Conservation (phyloP, 108 stramenopile species). For the Craspedostauros australis region DNA sequence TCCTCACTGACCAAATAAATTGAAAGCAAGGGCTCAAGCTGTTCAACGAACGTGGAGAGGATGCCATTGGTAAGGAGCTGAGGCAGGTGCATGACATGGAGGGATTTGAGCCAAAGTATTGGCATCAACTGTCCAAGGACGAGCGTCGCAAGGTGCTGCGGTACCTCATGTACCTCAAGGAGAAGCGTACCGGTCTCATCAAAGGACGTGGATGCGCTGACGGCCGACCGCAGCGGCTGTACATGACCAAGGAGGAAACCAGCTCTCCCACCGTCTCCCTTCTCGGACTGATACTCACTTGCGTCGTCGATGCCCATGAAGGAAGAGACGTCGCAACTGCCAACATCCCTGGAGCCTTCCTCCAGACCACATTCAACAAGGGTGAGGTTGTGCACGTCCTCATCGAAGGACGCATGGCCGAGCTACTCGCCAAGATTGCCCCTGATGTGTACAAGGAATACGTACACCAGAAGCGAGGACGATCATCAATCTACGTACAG, state of each 20-base stretch:
- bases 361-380: conserved; percentile 15
- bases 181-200: conserved; percentile 28
- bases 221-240: conserved; percentile 28
- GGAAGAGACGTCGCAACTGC: conserved; percentile 26
- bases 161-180: conserved; percentile 40
- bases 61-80: conserved; percentile 30
- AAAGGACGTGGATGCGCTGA: conserved; percentile 40
- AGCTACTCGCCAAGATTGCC: conserved; percentile 13
- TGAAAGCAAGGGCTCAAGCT: conserved; percentile 16
- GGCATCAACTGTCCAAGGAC: conserved; percentile 11
- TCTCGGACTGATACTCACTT: conserved; percentile 22
- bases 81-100: conserved; percentile 26
- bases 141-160: conserved; percentile 19
- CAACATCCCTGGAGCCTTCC: conserved; percentile 40
- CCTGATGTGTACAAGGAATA: conserved; percentile 10
- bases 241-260: conserved; percentile 21
- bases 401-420: conserved; percentile 17
- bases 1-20: too few species aligned
- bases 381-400: conserved; percentile 5
- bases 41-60: conserved; percentile 27
- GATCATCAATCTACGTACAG: conserved; percentile 15
- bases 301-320: conserved; percentile 26
- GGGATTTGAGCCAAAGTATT: conserved; percentile 21
- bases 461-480: conserved; percentile 12
- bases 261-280: conserved; percentile 31